phyloP scores from a whole-genome alignment of 139 green algal species.

The Auxenochlorella protothecoides region DNA sequence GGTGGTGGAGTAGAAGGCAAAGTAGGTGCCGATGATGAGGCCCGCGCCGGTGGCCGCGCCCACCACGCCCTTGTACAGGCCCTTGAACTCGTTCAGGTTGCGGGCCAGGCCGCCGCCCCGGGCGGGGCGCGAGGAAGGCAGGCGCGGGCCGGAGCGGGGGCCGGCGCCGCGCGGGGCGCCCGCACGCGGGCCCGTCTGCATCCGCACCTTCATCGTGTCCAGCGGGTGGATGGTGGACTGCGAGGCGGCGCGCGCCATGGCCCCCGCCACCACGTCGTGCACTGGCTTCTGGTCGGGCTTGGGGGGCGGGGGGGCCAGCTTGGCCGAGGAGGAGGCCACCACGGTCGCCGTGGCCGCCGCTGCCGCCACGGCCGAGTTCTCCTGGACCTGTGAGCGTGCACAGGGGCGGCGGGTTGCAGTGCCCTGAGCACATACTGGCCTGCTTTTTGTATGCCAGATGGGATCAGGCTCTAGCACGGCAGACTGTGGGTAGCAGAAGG shows the following conservation, averaged over 20 bases:
- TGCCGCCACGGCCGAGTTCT: slow-evolving; percentile 1
- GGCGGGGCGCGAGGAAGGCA: background rate
- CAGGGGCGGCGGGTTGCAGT: slow-evolving; percentile 1
- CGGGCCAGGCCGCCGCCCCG: background rate
- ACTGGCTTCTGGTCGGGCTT: slow-evolving; percentile 14
- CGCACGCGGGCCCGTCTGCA: slow-evolving; percentile 12
- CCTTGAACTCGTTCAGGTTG: slow-evolving; percentile 13
- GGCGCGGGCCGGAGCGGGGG: background rate
- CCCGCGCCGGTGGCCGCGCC: slow-evolving; percentile 80
- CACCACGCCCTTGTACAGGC: slow-evolving; percentile 60
- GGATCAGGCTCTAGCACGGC: background rate
- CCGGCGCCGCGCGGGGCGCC: background rate
- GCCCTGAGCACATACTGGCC: background rate
- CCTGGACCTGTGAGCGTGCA: background rate
- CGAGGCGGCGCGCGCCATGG: slow-evolving; percentile 64
- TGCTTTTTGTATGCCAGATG: too few relatives aligned
- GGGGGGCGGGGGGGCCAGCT: slow-evolving; percentile 4
- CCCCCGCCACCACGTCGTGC: slow-evolving; percentile 71
- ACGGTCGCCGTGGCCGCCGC: background rate
- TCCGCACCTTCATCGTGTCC: slow-evolving; percentile 82
- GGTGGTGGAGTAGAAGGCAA: slow-evolving; percentile 71
- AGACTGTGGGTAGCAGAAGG: background rate
- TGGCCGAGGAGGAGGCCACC: background rate
- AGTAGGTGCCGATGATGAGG: slow-evolving; percentile 92
- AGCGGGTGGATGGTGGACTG: slow-evolving; percentile 87